Percentiles rank a stretch among this genome's conserved stretches.
Conservation (phyloP, 306 rosid species). For the Cucurbita moschata region DNA sequence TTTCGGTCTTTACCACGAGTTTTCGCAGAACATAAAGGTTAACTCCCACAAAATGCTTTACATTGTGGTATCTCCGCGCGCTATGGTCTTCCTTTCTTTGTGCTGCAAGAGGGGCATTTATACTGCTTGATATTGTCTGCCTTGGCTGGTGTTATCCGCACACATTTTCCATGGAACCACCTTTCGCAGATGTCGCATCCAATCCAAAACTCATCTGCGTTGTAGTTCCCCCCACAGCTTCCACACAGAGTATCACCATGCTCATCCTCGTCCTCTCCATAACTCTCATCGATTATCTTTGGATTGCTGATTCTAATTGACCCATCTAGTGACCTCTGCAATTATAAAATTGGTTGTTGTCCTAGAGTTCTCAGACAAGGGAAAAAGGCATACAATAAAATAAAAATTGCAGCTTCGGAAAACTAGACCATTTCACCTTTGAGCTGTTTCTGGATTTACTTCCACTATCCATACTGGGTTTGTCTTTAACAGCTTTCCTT, state of each 20-base stretch:
- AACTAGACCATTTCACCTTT: constrained; percentile 26
- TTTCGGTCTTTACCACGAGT: not conserved
- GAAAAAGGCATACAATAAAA: not conserved
- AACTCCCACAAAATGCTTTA: constrained; percentile 9
- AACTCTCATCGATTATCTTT: constrained; percentile 23
- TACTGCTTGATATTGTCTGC: constrained; percentile 38
- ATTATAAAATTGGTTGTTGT: constrained; percentile 1
- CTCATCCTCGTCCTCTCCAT: constrained; percentile 36
- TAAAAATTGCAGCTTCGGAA: not conserved
- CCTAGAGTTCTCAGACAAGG: not conserved
- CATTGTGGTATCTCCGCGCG: not conserved
- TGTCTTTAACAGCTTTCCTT: constrained; percentile 35
- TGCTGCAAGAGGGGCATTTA: constrained; percentile 46
- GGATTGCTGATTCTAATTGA: constrained; percentile 28
- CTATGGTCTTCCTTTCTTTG: constrained; percentile 28
- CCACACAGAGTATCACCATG: constrained; percentile 43
- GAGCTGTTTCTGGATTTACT: constrained; percentile 38
- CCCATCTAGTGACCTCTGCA: constrained; percentile 42
- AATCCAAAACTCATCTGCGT: constrained; percentile 46
- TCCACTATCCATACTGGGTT: constrained; percentile 36
- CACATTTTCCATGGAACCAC: constrained; percentile 54
- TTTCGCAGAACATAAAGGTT: constrained; percentile 1
- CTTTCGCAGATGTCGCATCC: constrained; percentile 49
- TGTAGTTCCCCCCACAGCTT: constrained; percentile 47
- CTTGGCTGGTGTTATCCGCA: constrained; percentile 48